Evolutionary conservation across 257 asterid genomes (phyloP), one percentile per base, ranked within the genome.

Genomic region (Prunella vulgaris): DNA sequence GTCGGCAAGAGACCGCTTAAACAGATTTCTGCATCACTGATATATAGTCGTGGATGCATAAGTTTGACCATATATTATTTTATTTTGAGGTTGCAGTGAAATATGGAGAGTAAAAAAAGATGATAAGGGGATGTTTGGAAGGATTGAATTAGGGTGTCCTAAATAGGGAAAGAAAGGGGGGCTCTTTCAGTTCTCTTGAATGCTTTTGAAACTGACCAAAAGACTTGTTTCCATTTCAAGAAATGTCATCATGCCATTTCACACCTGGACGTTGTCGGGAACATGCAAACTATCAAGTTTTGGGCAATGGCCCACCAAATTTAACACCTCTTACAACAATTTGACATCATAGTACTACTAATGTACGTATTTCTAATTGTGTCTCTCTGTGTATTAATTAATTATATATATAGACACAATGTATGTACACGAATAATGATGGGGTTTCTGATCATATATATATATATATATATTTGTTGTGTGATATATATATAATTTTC

Each of bases 181-280:
- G 74, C n/a, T 64, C 66, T 70, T 78, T 76, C 67, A 66, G 72
- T 82, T 76, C 52, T 69, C 30, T 76, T 78, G 21, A 74, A 81
- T 70, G 80, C 71, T 72, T 80, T 77, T 48, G 60, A 69, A 64
- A 78, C 42, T 66, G 86, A 82, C 69, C 71, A 72, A 75, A 82
- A 77, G 44, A 64, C 67, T 35, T 21, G 52, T 17, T 64, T 30
- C 84, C 76, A 56, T 72, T 79, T 74, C 49, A 69, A 86, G 95
- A 67, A 83, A 81, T 37, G 85, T 83, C 79, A 88, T 91, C 75
- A 91, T 91, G 81, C 42, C 79, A 77, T 81, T 84, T 77, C 81
- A 84, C 87, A 75, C 84, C 88, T 83, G 78, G 79, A 72, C 81
- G 32, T 80, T 83, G 90, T 91, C 87, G 97, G 97, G 96, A 91